A percentile compares a stretch with the other conserved stretches of the same genome.
phyloP scores from a whole-genome alignment of 805 yeast genomes.

The Wickerhamomyces bisporus region DNA sequence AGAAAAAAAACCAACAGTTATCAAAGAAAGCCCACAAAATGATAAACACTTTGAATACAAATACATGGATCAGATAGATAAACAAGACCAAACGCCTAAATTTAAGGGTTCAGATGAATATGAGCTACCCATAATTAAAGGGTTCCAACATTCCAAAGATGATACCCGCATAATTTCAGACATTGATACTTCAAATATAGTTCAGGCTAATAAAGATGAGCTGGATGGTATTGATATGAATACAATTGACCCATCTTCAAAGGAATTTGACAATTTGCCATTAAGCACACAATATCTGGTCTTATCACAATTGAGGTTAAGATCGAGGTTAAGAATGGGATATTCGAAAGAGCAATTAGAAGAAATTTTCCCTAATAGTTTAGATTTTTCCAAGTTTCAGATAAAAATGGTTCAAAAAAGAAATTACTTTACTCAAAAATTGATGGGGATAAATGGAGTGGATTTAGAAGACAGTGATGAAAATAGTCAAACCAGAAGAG shows the following conservation, averaged over 20 bases:
- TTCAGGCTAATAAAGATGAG: slow-evolving; percentile 51
- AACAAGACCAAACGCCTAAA: slow-evolving; percentile 5
- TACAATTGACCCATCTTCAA: slow-evolving; percentile 76
- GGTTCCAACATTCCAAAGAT: slow-evolving; percentile 42
- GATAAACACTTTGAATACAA: slow-evolving; percentile 28
- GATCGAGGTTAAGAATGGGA: slow-evolving; percentile 93
- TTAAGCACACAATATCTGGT: slow-evolving; percentile 83
- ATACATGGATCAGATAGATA: slow-evolving; percentile 32
- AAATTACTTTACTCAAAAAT: slow-evolving; percentile 80
- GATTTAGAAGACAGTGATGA: slow-evolving; percentile 41
- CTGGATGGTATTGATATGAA: slow-evolving; percentile 68
- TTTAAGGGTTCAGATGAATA: slow-evolving; percentile 73
- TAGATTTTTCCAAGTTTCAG: slow-evolving; percentile 91
- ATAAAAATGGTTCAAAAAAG: slow-evolving; percentile 89
- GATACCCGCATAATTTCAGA: slow-evolving; percentile 75
- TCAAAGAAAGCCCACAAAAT: neutral
- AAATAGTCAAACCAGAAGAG: slow-evolving; percentile 36
- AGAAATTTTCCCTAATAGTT: slow-evolving; percentile 70
- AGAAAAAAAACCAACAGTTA: neutral
- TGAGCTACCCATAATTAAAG: slow-evolving; percentile 69
- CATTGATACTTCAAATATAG: slow-evolving; percentile 60
- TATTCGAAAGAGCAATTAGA: slow-evolving; percentile 86
- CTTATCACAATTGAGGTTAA: slow-evolving; percentile 71
- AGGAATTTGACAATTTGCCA: slow-evolving; percentile 74
- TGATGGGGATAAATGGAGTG: slow-evolving; percentile 82